Evolutionary conservation across 2,329 filamentous ascomycete species (phyloP).

Genomic region (Cercospora brassicicola): DNA sequence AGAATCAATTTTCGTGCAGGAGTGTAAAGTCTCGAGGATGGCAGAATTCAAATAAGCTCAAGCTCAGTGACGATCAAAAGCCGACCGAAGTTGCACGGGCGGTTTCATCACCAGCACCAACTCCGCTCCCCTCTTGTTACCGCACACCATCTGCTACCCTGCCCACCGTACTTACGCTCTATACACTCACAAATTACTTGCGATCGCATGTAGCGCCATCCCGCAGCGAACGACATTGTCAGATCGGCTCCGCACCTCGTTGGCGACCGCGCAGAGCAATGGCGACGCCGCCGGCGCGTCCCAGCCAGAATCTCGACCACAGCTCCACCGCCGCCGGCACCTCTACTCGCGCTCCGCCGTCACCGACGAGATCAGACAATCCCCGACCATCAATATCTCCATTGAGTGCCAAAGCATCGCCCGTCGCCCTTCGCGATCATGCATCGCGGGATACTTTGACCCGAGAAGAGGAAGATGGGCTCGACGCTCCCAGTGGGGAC

Average conservation of each 20-base stretch:
- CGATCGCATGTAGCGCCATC: neutral
- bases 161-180: neutral
- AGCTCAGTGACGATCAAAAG: neutral
- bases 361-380: conserved; percentile 20
- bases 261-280: conserved; percentile 1
- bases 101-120: neutral
- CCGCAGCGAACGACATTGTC: neutral
- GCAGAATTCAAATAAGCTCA: conserved; percentile 1
- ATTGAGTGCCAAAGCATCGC: conserved; percentile 37
- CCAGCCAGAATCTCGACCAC: conserved; percentile 6
- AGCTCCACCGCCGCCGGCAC: conserved; percentile 5
- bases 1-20: neutral
- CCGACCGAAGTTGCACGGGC: neutral
- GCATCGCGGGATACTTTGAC: neutral
- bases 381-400: conserved; percentile 38
- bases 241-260: neutral
- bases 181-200: neutral
- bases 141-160: neutral
- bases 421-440: conserved; percentile 26
- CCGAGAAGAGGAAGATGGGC: neutral
- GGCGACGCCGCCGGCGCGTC: conserved; percentile 4
- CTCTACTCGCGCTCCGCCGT: conserved; percentile 11
- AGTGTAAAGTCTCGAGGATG: neutral
- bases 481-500: conserved; percentile 11
- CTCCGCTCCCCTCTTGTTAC: neutral